Evolutionary conservation across 2,329 filamentous ascomycete species (phyloP).

Genomic region (Colletotrichum orchidophilum): DNA sequence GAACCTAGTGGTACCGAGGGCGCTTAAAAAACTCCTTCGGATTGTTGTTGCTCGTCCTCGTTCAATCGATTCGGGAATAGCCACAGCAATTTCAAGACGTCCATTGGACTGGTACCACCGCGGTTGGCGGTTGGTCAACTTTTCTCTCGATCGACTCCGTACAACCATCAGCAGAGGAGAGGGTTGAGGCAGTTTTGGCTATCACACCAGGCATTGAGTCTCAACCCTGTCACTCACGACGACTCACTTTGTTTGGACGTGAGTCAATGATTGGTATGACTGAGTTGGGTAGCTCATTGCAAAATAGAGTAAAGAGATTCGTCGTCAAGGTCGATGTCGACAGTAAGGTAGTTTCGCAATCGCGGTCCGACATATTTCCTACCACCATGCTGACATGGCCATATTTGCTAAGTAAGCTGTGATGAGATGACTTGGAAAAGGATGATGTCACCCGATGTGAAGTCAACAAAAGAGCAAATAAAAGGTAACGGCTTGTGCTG

Average conservation of each 20-base stretch:
- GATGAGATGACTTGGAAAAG: background rate
- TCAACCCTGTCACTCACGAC: background rate
- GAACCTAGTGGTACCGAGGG: background rate
- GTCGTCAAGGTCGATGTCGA: background rate
- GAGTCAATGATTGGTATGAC: background rate
- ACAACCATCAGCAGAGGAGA: background rate
- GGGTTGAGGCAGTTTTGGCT: background rate
- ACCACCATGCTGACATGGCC: background rate
- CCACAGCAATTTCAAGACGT: conserved; percentile 14
- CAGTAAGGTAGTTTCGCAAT: background rate
- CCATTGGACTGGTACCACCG: background rate
- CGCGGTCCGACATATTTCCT: too few relatives aligned
- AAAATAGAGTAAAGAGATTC: background rate
- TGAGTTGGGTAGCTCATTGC: background rate
- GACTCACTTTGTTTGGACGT: background rate
- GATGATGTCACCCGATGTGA: background rate
- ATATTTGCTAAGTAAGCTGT: background rate
- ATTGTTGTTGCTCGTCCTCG: background rate
- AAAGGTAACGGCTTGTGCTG: background rate
- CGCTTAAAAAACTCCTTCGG: conserved; percentile 2
- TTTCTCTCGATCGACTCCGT: background rate
- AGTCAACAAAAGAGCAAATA: background rate
- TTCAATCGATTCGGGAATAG: background rate
- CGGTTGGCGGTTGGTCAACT: background rate
- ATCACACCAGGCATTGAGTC: background rate